phyloP scores from a whole-genome alignment of 2,329 filamentous ascomycete genomes.

The Alternaria ventricosa region DNA sequence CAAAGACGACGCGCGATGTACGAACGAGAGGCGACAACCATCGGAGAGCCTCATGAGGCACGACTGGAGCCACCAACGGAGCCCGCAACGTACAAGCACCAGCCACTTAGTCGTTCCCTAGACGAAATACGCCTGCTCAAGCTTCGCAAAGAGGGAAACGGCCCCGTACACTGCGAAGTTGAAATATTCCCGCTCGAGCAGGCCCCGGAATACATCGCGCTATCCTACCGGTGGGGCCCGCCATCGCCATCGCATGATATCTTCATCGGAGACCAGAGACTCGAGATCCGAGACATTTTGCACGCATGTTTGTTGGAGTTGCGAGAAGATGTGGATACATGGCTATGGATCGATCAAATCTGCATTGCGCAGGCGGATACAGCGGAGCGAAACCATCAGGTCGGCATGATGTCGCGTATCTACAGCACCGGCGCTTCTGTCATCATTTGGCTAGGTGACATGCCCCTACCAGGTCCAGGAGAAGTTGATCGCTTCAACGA shows the following conservation, averaged over 20 bases:
- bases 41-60: not conserved
- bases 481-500: not conserved
- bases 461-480: fast-evolving
- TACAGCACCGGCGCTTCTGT: not conserved
- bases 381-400: not conserved
- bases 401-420: not conserved
- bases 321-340: not conserved
- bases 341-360: not conserved
- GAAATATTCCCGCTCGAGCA: not conserved
- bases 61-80: not conserved
- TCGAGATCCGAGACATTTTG: not conserved
- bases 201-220: not conserved
- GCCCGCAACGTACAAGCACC: not conserved
- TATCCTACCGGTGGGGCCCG: not conserved
- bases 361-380: not conserved
- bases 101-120: not conserved
- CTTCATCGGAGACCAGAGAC: not conserved
- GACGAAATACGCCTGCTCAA: not conserved
- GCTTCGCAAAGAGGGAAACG: not conserved
- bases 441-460: not conserved
- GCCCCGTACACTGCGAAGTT: not conserved
- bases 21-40: not conserved
- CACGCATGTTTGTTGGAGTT: fast-evolving
- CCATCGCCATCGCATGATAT: fast-evolving
- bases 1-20: not conserved